Evolutionary conservation across 495 filamentous ascomycete species (phyloP).

Genomic region (Clavariopsis aquatica): DNA sequence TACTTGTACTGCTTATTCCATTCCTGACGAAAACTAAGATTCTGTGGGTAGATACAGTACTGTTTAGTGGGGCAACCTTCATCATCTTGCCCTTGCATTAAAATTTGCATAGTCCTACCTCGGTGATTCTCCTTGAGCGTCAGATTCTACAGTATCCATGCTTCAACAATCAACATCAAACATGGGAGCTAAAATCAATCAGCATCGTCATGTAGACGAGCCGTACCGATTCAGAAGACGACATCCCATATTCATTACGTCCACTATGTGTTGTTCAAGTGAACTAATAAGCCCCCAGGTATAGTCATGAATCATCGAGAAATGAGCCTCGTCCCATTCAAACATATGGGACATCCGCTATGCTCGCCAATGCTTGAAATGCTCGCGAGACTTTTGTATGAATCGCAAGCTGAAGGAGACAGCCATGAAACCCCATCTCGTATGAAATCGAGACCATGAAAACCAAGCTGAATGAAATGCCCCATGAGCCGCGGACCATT

Average conservation of each 20-base stretch:
- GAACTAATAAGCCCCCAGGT: neutral
- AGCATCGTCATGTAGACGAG: neutral
- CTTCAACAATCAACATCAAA: neutral
- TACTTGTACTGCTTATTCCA: no score
- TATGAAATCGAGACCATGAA: no score
- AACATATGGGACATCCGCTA: neutral
- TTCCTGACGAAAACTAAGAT: no score
- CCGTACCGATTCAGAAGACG: no score
- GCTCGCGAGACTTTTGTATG: neutral
- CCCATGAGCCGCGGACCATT: no score
- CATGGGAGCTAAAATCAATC: neutral
- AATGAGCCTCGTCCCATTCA: neutral
- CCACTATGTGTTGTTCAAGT: neutral
- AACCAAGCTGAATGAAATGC: no score
- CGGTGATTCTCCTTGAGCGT: no score
- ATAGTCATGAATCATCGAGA: neutral
- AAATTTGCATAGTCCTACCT: no score
- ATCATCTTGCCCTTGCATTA: no score
- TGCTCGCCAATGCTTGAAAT: neutral
- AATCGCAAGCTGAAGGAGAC: neutral
- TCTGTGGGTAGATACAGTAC: no score
- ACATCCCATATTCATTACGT: neutral
- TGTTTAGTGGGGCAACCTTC: no score
- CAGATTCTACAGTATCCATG: no score
- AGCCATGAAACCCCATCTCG: neutral